Conservation (phyloP, 306 rosid species). For the Begonia masoniana region DNA sequence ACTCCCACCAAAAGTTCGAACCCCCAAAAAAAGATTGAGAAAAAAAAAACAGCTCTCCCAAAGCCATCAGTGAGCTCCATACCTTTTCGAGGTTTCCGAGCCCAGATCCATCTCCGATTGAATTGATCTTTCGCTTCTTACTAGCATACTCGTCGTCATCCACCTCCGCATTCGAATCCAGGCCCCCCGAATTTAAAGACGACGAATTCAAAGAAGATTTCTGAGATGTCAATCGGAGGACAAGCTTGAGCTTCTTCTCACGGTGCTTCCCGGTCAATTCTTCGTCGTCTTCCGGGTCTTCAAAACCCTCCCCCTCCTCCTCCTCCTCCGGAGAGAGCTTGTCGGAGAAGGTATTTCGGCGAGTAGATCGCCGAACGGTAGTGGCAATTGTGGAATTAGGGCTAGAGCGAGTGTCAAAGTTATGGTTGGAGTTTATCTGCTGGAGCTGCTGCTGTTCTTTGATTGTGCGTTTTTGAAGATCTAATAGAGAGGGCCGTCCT, state of each 20-base stretch:
- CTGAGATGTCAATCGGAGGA: slow-evolving; percentile 32
- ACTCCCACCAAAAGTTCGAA: slow-evolving; percentile 18
- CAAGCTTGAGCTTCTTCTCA: slow-evolving; percentile 53
- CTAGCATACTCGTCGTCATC: slow-evolving; percentile 17
- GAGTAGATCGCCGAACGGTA: slow-evolving; percentile 49
- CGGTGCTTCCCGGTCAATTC: slow-evolving; percentile 28
- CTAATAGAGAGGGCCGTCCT: slow-evolving; percentile 64
- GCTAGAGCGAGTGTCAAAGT: slow-evolving; percentile 21
- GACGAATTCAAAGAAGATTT: slow-evolving; percentile 32
- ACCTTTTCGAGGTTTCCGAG: slow-evolving; percentile 23
- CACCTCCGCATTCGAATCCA: slow-evolving; percentile 36
- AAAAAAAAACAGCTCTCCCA: neutral
- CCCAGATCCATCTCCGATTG: slow-evolving; percentile 37
- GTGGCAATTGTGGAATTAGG: slow-evolving; percentile 28
- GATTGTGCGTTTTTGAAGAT: slow-evolving; percentile 52
- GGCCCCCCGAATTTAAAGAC: slow-evolving; percentile 25
- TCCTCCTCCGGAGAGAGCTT: slow-evolving; percentile 10
- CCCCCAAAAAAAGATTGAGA: neutral
- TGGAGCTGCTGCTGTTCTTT: slow-evolving; percentile 17
- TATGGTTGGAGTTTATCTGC: slow-evolving; percentile 12
- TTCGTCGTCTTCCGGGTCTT: slow-evolving; percentile 9
- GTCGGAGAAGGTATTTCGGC: slow-evolving; percentile 44
- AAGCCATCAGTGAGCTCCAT: slow-evolving; percentile 14
- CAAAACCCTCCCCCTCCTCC: slow-evolving; percentile 12
- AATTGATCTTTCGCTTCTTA: slow-evolving; percentile 37